Base-by-base conservation (phyloP, 208 protist species). In the Trypanosoma scelopori region DNA sequence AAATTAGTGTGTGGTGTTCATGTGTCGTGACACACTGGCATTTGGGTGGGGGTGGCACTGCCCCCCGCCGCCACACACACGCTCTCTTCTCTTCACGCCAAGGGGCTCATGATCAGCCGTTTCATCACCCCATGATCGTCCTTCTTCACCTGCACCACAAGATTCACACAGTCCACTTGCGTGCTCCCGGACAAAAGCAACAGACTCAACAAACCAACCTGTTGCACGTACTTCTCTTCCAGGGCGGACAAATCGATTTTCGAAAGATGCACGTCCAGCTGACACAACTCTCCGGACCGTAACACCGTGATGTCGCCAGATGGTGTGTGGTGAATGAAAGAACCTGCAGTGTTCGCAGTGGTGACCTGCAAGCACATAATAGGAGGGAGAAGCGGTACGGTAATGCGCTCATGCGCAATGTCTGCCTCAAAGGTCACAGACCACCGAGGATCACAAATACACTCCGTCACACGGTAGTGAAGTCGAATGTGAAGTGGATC, bases 201-300 rank as follows among this genome's bases (percentile, higher is more conserved):
- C 5, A 88, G 42, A 9, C 64, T 51, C 51, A 91, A 56, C 30
- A 85, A 39, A 48, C 85, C 75, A 22, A 87, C 74, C 50, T 91
- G 85, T 13, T 82, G 58, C 3, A 88, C 48, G 55, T 88, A 82
- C 69, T 87, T 87, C 58, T 74, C 70, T 28, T 78, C 70, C 22
- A 81, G 43, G 1, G 5, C 46, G 0, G 59, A 60, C 22, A 75
- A 16, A 45, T 65, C 56, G 62, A 76, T 60, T 16, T 20, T 48
- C 57, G 51, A 20, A 63, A 74, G n/a, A 75, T 71, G 13, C 20
- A 68, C 32, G 6, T 67, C 37, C 51, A 76, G 28, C 28, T 28
- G 43, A 53, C 72, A 69, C 35, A 45, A 32, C 18, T 47, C 55
- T 16, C 49, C 58, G 48, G 64, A 28, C 1, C 20, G 35, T 22